Percentiles rank a stretch among this genome's conserved stretches.
Conservation (phyloP, 169 alveolate species). For the Cystoisospora suis region DNA sequence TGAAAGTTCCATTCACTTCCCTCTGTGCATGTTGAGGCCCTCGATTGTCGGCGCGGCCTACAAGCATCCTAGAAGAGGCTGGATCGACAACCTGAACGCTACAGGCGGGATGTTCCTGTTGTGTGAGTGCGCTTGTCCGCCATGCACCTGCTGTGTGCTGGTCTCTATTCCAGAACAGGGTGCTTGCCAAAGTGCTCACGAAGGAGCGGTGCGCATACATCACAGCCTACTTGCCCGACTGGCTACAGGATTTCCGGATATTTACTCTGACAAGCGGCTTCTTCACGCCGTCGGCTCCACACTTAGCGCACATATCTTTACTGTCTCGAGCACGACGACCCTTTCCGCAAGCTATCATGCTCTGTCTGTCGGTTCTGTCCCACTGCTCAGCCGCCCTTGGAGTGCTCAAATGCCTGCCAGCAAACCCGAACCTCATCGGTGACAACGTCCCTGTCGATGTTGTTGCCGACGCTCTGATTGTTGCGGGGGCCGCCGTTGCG, state of each 20-base stretch:
- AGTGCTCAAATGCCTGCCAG: conserved; percentile 31
- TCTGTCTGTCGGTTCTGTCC: background rate
- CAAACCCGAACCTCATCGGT: conserved; percentile 42
- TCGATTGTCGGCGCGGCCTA: conserved; percentile 48
- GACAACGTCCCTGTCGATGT: conserved; percentile 46
- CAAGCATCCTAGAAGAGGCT: conserved; percentile 42
- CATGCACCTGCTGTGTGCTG: no score
- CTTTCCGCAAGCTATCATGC: background rate
- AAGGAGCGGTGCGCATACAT: no score
- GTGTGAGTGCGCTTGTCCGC: conserved; percentile 35
- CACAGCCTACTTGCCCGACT: no score
- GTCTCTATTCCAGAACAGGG: no score
- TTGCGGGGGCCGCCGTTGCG: conserved; percentile 40
- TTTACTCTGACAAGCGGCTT: no score
- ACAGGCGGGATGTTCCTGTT: conserved; percentile 48
- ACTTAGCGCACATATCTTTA: no score
- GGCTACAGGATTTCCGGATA: no score
- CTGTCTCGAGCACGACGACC: no score
- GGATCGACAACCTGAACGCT: conserved; percentile 45
- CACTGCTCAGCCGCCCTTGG: conserved; percentile 43
- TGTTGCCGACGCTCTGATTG: conserved; percentile 40
- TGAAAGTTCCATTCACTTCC: background rate
- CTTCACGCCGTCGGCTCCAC: no score
- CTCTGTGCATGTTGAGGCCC: conserved; percentile 42
- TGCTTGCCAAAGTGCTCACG: no score